Evolutionary conservation across 805 yeast genomes (phyloP).

Genomic region (Schwanniomyces sp.): DNA sequence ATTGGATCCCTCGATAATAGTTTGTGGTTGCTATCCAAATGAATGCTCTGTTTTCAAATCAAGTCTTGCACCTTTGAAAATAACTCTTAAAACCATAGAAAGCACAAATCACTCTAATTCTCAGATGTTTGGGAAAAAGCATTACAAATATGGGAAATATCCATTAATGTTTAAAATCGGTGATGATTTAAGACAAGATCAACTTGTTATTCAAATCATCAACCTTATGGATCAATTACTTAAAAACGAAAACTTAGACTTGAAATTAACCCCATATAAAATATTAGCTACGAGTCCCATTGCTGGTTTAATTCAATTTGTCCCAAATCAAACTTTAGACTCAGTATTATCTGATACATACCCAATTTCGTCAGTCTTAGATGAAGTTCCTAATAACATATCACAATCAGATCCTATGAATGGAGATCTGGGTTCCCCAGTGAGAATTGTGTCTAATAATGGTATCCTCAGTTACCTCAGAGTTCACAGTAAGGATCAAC

Average conservation of each 20-base stretch:
- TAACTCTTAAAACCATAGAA: conserved; percentile 63
- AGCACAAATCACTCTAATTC: conserved; percentile 17
- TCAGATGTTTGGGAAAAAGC: conserved; percentile 34
- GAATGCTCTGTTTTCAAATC: conserved; percentile 88
- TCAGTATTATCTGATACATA: conserved; percentile 54
- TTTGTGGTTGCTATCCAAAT: conserved; percentile 75
- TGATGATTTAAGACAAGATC: conserved; percentile 95
- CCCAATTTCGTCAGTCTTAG: conserved; percentile 10
- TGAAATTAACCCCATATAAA: conserved; percentile 83
- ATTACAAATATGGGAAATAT: conserved; percentile 47
- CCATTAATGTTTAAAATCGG: conserved; percentile 94
- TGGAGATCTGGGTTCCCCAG: neutral
- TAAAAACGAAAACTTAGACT: conserved; percentile 85
- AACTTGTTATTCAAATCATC: conserved; percentile 91
- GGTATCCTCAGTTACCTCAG: conserved; percentile 74
- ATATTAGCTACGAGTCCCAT: conserved; percentile 87
- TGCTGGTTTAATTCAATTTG: conserved; percentile 91
- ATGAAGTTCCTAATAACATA: conserved; percentile 6
- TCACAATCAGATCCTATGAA: neutral
- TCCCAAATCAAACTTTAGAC: conserved; percentile 90
- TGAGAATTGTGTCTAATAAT: conserved; percentile 39
- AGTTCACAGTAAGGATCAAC: conserved; percentile 45
- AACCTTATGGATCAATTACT: conserved; percentile 86
- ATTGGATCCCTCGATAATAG: conserved; percentile 72
- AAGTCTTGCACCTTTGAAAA: conserved; percentile 83